These are phyloP conservation scores for Aureobasidium leucospermi DNA, from an alignment of 2,329 filamentous ascomycete genomes.

Conservation along the genomic window DNA sequence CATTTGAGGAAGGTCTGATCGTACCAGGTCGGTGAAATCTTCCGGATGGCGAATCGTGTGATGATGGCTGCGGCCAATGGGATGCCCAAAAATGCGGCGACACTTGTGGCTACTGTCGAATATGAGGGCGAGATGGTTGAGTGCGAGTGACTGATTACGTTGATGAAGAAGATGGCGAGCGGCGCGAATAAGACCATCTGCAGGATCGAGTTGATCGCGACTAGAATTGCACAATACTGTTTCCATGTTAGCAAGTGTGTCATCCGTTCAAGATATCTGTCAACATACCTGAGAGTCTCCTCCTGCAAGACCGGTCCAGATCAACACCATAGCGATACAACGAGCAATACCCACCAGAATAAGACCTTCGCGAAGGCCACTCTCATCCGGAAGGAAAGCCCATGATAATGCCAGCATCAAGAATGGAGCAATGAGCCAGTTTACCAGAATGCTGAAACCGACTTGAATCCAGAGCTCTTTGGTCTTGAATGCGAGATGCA, in stretches of 20 bases:
- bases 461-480: slow-evolving; percentile 69
- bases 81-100: slow-evolving; percentile 76
- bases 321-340: slow-evolving; percentile 82
- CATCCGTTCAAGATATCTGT: not conserved
- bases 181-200: slow-evolving; percentile 44
- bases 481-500: slow-evolving; percentile 59
- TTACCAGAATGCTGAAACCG: slow-evolving; percentile 66
- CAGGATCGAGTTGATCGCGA: slow-evolving; percentile 42
- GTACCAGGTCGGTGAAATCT: slow-evolving; percentile 55
- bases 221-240: slow-evolving; percentile 61
- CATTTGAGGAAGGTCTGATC: slow-evolving; percentile 62
- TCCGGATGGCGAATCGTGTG: slow-evolving; percentile 58
- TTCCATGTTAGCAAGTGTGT: not conserved
- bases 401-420: slow-evolving; percentile 71
- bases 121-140: slow-evolving; percentile 43
- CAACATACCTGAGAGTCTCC: slow-evolving; percentile 55
- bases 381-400: slow-evolving; percentile 48
- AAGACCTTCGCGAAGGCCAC: slow-evolving; percentile 50
- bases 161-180: slow-evolving; percentile 48
- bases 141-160: slow-evolving; percentile 51
- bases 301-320: slow-evolving; percentile 72
- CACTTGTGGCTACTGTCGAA: slow-evolving; percentile 64
- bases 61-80: slow-evolving; percentile 73
- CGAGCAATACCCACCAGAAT: slow-evolving; percentile 77
- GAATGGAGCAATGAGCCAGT: slow-evolving; percentile 77